A percentile compares a stretch with the other conserved stretches of the same genome.
These are phyloP conservation scores for Emmonsiellopsis sp. DNA, from an alignment of 2,329 filamentous ascomycete genomes.

Conservation along the genomic window DNA sequence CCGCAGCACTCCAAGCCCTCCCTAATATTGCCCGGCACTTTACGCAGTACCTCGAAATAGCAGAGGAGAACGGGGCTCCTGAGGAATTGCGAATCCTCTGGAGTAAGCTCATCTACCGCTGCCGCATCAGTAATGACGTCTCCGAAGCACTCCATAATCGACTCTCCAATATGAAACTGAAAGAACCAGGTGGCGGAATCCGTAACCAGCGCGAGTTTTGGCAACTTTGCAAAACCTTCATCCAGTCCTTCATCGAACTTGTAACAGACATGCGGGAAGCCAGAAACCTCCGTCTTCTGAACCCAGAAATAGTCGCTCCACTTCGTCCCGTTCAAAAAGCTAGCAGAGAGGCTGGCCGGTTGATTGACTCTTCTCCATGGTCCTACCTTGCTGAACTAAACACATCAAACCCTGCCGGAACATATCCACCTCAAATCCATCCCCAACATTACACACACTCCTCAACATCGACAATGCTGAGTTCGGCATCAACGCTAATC, in stretches of 20 bases:
- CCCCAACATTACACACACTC: slow-evolving; percentile 18
- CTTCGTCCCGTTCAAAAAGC: slow-evolving; percentile 73
- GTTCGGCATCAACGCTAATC: slow-evolving; percentile 6
- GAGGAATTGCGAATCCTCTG: slow-evolving; percentile 56
- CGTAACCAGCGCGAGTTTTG: slow-evolving; percentile 50
- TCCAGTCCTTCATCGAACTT: slow-evolving; percentile 39
- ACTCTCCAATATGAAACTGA: slow-evolving; percentile 72
- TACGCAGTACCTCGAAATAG: slow-evolving; percentile 51
- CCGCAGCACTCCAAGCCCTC: slow-evolving; percentile 61
- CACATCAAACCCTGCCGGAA: slow-evolving; percentile 20
- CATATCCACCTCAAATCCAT: slow-evolving; percentile 18
- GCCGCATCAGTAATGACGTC: slow-evolving; percentile 59
- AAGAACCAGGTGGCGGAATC: slow-evolving; percentile 65
- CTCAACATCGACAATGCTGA: slow-evolving; percentile 15
- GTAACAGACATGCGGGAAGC: slow-evolving; percentile 39
- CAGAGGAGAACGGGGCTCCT: slow-evolving; percentile 50
- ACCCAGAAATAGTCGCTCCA: slow-evolving; percentile 59
- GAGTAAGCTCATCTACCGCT: slow-evolving; percentile 62
- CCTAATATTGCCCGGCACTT: slow-evolving; percentile 63
- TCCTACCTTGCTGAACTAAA: slow-evolving; percentile 43
- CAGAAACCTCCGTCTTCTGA: slow-evolving; percentile 39
- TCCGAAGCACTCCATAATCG: slow-evolving; percentile 63
- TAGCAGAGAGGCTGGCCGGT: slow-evolving; percentile 67
- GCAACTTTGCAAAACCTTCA: slow-evolving; percentile 57
- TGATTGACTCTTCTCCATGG: slow-evolving; percentile 60